Evolutionary conservation across 2,329 filamentous ascomycete genomes (phyloP).

Genomic region (Gaeumannomyces sp.): DNA sequence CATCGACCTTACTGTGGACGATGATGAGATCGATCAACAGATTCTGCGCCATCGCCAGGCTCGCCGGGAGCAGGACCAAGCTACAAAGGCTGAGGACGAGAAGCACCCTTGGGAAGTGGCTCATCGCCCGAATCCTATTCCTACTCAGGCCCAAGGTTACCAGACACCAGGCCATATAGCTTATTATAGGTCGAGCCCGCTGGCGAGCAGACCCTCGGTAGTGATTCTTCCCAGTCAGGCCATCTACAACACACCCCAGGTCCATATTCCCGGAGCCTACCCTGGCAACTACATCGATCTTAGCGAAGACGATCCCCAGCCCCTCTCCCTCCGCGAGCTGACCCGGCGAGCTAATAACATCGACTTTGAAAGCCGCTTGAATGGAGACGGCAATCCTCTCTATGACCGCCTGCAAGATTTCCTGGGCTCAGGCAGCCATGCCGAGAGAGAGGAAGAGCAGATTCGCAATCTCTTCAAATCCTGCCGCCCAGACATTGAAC

Average conservation of each 20-base stretch:
- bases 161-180: neutral
- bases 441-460: conserved; percentile 46
- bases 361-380: conserved; percentile 29
- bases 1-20: conserved; percentile 25
- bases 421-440: conserved; percentile 29
- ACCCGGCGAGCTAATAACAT: neutral
- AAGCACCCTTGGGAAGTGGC: neutral
- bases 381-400: conserved; percentile 31
- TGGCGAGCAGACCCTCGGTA: conserved; percentile 4
- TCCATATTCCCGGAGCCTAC: neutral
- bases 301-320: neutral
- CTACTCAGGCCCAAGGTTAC: neutral
- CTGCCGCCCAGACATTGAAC: conserved; percentile 65
- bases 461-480: conserved; percentile 65
- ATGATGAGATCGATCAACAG: conserved; percentile 3
- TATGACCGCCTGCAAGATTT: conserved; percentile 26
- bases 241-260: neutral
- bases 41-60: neutral
- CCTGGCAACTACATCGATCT: neutral
- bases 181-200: neutral
- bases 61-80: neutral
- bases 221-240: neutral
- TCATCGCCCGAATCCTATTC: neutral
- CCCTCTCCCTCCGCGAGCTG: neutral
- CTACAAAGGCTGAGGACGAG: neutral